Evolutionary conservation across 2,329 filamentous ascomycete species (phyloP), one percentile per base, ranked within the genome.

Genomic region (Trichoderma aggressivum): DNA sequence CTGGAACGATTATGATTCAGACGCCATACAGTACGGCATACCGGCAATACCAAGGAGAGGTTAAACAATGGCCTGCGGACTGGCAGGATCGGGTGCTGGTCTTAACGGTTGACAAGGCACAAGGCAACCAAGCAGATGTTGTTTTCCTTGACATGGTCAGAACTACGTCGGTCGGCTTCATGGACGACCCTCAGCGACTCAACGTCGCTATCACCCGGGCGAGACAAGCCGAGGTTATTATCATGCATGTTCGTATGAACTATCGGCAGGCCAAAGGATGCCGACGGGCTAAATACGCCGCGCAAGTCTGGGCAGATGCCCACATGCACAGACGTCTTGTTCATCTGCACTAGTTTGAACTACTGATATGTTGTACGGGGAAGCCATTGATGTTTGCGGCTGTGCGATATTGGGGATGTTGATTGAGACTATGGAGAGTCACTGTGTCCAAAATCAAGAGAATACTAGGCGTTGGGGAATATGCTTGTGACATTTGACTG

Each of bases 61-160:
- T 79, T 0, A 76, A 75, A 11, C 58, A 72, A 2, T 77, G 80
- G 75, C 78, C 79, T 0, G 14, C 62, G 1, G 73, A 77, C 12
- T 77, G 72, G 60, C 77, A 78, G 58, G 36, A 73, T 0, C 76
- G 82, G 1, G 80, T 85, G 0, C 77, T 82, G 28, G 80, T 84
- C 0, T 73, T 84, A 21, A 86, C 84, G 0, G 80, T 85, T 1
- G 84, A 85, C 63, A 83, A 80, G 5, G 81, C 82, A 0, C 84
- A 86, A 50, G 84, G 84, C 0, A 83, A 84, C 16, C 82, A 86
- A 70, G 84, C 84, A 0, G 84, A 86, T 53, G 77, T 85, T 6
- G 83, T 86, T 0, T 82, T 85, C 39, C 77, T 86, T 0, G 84
- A 86, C 75, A 79, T 85, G 72, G 84, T 86, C 2, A 77, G 82